Percentiles rank a stretch among this genome's conserved stretches.
Evolutionary conservation across 352 stramenopile genomes (phyloP).

Genomic region (Pythium phragmiticola): DNA sequence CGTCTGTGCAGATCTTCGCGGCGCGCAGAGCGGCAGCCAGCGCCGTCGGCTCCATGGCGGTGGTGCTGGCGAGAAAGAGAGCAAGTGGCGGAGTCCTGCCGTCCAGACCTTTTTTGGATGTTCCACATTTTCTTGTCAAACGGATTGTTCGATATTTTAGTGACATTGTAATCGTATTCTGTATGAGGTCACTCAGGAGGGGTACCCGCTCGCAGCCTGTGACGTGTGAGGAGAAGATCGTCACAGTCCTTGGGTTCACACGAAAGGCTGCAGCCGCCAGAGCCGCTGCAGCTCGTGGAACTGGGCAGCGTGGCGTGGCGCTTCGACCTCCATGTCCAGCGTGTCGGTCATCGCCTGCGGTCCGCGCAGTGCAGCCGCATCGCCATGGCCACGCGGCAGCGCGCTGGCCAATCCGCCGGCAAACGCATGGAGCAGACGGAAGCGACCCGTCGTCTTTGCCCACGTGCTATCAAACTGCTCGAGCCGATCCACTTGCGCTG

Average conservation of each 20-base stretch:
- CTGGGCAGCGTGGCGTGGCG: constrained; percentile 27
- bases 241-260: not conserved
- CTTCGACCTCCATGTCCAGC: constrained; percentile 22
- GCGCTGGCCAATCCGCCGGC: constrained; percentile 57
- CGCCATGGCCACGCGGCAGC: constrained; percentile 19
- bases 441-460: constrained; percentile 35
- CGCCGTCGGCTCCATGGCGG: constrained; percentile 13
- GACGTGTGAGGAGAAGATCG: constrained; percentile 5
- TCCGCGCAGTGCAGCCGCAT: not conserved
- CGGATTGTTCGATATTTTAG: constrained; percentile 6
- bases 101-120: not conserved
- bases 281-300: constrained; percentile 21
- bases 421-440: constrained; percentile 52
- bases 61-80: not conserved
- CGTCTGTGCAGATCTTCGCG: constrained; percentile 32
- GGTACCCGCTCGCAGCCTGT: constrained; percentile 4
- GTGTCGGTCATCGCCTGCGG: not conserved
- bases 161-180: not conserved
- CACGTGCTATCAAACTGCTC: constrained; percentile 48
- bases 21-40: constrained; percentile 30
- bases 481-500: constrained; percentile 7
- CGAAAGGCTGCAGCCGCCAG: not conserved
- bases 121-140: not conserved
- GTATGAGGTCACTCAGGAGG: constrained; percentile 5
- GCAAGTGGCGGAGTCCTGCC: not conserved